Evolutionary conservation across 148 eudicot species (phyloP).

Genomic region (Tetragonia tetragonoides): DNA sequence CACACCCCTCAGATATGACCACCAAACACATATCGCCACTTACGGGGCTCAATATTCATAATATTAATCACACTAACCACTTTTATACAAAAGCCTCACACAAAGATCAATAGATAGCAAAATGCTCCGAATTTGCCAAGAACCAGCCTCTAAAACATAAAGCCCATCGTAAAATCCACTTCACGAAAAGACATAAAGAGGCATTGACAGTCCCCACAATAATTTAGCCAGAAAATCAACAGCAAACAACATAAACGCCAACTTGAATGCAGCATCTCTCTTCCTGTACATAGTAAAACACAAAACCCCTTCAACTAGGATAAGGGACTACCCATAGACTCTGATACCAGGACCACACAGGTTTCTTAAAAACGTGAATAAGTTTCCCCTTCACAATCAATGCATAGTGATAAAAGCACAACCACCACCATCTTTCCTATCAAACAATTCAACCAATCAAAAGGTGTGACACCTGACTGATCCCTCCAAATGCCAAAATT

Average conservation of each 20-base stretch:
- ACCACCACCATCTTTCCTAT: constrained; percentile 21
- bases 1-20: background rate
- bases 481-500: constrained; percentile 18
- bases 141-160: background rate
- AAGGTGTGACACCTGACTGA: constrained; percentile 20
- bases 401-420: constrained; percentile 20
- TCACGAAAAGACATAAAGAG: constrained; percentile 8
- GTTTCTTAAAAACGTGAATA: constrained; percentile 11
- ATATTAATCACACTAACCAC: constrained; percentile 12
- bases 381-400: constrained; percentile 16
- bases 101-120: background rate
- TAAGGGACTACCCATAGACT: constrained; percentile 21
- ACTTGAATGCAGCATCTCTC: constrained; percentile 11
- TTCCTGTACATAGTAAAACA: constrained; percentile 20
- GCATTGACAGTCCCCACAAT: constrained; percentile 14
- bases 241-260: constrained; percentile 5
- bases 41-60: background rate
- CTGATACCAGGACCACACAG: constrained; percentile 25
- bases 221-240: constrained; percentile 6
- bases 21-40: background rate
- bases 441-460: constrained; percentile 6
- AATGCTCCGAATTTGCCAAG: constrained; percentile 8
- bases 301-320: constrained; percentile 18
- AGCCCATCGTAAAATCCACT: background rate
- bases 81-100: background rate